Base-by-base conservation (phyloP, 1,139 yeast genomes). In the Pneumocystis carinii region DNA sequence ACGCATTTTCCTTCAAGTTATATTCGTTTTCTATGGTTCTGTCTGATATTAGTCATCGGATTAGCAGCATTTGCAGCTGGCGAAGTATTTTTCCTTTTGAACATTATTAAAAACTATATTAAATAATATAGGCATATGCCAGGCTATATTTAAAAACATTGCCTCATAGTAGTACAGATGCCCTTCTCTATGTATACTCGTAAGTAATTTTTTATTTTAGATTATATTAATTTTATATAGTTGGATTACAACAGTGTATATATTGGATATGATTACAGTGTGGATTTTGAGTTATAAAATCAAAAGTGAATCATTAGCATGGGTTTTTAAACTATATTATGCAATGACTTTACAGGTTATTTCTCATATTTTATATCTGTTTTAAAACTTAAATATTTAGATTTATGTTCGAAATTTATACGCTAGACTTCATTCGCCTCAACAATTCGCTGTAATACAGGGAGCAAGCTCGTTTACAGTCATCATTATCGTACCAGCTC, bases 391-490 rank as follows among this genome's bases (percentile, higher is more conserved):
- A 48, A 12, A 12, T 48, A 32, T 64, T 57, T 63, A 64, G 29
- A 62, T 64, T 37, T 65, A 65, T 48, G 64, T 65, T 17, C 64
- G 66, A 5, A 65, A 65, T 60, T 58, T 65, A 17, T 65, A 65
- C 37, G 66, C 66, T 15, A 59, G 66, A 32, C 61, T 65, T 37
- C 66, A 63, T 27, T 62, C 66, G 17, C 66, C 66, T 32, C 64
- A 63, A 42, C 66, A 65, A 35, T 65, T 65, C 32, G 66, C 66
- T n/a, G 63, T 65, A 17, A 60, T 65, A 3, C 66, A 65, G 36
- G 65, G 63, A 6, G 66, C 66, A 36, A 62, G 65, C 24, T 60
- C 63, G n/a, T 62, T 64, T 41, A 60, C 60, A 38, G 64, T 64
- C 24, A 65, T 64, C 37, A 62, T 61, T 32, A 39, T 65, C 14